Evolutionary conservation across 805 yeast genomes (phyloP).

Genomic region (Cyberlindnera mississippiensis): DNA sequence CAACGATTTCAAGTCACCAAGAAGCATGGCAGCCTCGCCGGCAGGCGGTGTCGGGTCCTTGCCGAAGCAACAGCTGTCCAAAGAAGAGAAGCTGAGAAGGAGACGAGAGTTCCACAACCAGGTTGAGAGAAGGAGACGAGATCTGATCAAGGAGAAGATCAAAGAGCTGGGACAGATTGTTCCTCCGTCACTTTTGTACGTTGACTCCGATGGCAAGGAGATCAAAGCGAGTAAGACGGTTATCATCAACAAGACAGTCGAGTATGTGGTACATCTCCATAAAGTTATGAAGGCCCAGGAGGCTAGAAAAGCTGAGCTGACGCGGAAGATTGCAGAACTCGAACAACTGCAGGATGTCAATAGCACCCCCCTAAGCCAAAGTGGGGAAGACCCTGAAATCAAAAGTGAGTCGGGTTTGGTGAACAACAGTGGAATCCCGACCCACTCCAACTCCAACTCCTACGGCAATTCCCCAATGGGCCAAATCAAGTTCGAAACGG

Average conservation of each 20-base stretch:
- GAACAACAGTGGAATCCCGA: background rate
- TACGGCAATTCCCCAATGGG: constrained; percentile 12
- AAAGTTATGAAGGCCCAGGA: constrained; percentile 58
- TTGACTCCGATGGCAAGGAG: constrained; percentile 47
- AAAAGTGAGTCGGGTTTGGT: background rate
- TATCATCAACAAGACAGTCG: constrained; percentile 73
- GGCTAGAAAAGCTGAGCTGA: constrained; percentile 39
- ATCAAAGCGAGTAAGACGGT: constrained; percentile 80
- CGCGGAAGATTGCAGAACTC: constrained; percentile 35
- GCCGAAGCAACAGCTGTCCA: constrained; percentile 35
- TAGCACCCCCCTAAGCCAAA: constrained; percentile 8
- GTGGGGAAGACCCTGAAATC: constrained; percentile 1
- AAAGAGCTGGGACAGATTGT: constrained; percentile 77
- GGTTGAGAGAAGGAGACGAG: constrained; percentile 89
- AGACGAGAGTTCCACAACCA: constrained; percentile 91
- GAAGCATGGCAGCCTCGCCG: constrained; percentile 30
- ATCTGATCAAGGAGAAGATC: constrained; percentile 83
- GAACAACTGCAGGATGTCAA: constrained; percentile 25
- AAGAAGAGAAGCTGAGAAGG: constrained; percentile 70
- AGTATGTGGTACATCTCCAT: constrained; percentile 65
- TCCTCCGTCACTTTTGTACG: constrained; percentile 65
- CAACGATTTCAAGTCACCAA: constrained; percentile 29
- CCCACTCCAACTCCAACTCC: constrained; percentile 8
- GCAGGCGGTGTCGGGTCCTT: constrained; percentile 26
- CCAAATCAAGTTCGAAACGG: constrained; percentile 23